phyloP scores from a whole-genome alignment of 2,329 filamentous ascomycete species.

The Aureobasidium lini region DNA sequence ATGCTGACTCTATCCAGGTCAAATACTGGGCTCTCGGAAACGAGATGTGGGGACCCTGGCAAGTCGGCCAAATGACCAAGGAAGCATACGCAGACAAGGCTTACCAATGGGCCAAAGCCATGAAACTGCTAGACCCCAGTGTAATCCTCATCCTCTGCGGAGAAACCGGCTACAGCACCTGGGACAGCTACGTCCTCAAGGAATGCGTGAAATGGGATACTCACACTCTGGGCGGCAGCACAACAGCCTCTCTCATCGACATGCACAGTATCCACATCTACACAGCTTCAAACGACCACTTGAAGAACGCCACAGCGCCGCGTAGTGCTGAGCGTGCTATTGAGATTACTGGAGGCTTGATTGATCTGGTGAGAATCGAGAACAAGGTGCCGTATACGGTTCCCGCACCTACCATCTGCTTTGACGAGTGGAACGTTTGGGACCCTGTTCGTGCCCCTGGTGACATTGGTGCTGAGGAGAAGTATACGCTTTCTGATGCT shows the following conservation, averaged over 20 bases:
- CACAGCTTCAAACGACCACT: constrained; percentile 49
- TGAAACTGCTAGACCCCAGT: constrained; percentile 63
- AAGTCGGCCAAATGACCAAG: constrained; percentile 61
- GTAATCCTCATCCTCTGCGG: constrained; percentile 68
- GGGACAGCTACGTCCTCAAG: constrained; percentile 68
- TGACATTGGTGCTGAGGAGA: constrained; percentile 63
- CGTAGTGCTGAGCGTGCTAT: constrained; percentile 66
- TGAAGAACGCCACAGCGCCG: constrained; percentile 55
- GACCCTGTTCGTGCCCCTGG: constrained; percentile 64
- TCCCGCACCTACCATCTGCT: constrained; percentile 64
- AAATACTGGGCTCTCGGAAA: constrained; percentile 86
- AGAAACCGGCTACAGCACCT: constrained; percentile 58
- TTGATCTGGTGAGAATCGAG: constrained; percentile 67
- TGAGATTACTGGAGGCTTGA: constrained; percentile 58
- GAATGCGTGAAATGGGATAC: constrained; percentile 52
- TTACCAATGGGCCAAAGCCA: constrained; percentile 63
- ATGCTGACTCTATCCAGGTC: constrained; percentile 28
- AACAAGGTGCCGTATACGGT: constrained; percentile 53
- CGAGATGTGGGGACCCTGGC: constrained; percentile 60
- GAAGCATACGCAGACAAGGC: constrained; percentile 63
- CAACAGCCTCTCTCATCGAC: constrained; percentile 52
- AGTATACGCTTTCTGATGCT: constrained; percentile 66
- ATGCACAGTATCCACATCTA: constrained; percentile 80
- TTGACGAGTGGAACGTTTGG: constrained; percentile 84
- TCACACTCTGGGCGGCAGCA: constrained; percentile 42